phyloP scores from a whole-genome alignment of 495 filamentous ascomycete species.

The Clavariopsis aquatica region DNA sequence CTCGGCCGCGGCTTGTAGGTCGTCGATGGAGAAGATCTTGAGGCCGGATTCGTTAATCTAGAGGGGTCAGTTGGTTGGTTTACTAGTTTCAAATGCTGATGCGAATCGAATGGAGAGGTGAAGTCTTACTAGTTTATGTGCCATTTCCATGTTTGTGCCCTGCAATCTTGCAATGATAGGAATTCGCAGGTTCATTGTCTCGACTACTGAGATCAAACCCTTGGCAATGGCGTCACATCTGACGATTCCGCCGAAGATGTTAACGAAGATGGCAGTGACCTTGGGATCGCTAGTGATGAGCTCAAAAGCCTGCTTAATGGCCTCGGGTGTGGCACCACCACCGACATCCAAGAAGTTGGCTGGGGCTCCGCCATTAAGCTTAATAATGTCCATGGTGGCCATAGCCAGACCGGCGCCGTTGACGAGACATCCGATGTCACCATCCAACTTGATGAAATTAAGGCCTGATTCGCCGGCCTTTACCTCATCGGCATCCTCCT shows the following conservation, averaged over 20 bases:
- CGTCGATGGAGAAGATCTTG: conserved; percentile 99
- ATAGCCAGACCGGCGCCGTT: conserved; percentile 98
- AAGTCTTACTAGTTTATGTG: conserved; percentile 71
- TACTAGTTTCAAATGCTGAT: not conserved
- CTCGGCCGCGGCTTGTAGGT: conserved; percentile 95
- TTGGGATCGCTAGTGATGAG: conserved; percentile 98
- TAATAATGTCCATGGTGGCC: conserved; percentile 99
- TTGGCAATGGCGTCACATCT: conserved; percentile 97
- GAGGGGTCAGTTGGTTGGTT: not conserved
- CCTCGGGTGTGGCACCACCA: conserved; percentile 92
- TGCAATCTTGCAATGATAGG: conserved; percentile 95
- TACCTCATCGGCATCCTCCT: conserved; percentile 97
- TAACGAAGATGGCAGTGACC: conserved; percentile 98
- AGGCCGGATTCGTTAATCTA: conserved; percentile 94
- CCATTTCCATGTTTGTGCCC: conserved; percentile 98
- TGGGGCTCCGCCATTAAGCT: conserved; percentile 93
- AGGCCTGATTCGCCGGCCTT: conserved; percentile 89
- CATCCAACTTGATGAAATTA: conserved; percentile 99
- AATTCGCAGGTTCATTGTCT: conserved; percentile 90
- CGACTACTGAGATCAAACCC: conserved; percentile 89
- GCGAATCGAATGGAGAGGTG: not conserved
- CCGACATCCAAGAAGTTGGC: conserved; percentile 99
- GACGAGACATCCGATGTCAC: conserved; percentile 98
- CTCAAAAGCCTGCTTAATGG: conserved; percentile 96
- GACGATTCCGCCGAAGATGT: conserved; percentile 99